Conservation (phyloP, 257 asterid species). For the Nemophila menziesii region DNA sequence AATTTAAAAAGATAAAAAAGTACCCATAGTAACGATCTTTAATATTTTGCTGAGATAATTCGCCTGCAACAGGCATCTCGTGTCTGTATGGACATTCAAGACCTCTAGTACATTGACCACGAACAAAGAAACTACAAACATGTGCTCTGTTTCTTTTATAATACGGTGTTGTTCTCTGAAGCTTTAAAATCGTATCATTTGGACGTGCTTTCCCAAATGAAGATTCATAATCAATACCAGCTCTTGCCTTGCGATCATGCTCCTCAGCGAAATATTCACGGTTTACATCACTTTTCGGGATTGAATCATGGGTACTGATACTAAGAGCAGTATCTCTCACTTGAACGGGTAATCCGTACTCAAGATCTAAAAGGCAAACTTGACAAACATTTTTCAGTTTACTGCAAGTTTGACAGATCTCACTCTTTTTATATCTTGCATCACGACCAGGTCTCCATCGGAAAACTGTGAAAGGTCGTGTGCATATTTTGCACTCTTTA, state of each 20-base stretch:
- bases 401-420: slow-evolving; percentile 97
- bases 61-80: slow-evolving; percentile 99
- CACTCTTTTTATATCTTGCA: slow-evolving; percentile 87
- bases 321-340: slow-evolving; percentile 90
- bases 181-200: slow-evolving; percentile 83
- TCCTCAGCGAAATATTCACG: slow-evolving; percentile 96
- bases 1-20: slow-evolving; percentile 7
- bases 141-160: slow-evolving; percentile 94
- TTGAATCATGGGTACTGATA: slow-evolving; percentile 79
- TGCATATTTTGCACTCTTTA: slow-evolving; percentile 96
- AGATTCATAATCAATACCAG: slow-evolving; percentile 95
- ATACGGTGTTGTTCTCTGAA: slow-evolving; percentile 91
- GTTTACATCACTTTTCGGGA: slow-evolving; percentile 96
- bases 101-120: slow-evolving; percentile 98
- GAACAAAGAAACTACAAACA: slow-evolving; percentile 91
- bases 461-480: slow-evolving; percentile 89
- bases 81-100: slow-evolving; percentile 95
- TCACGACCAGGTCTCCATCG: slow-evolving; percentile 99
- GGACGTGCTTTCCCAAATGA: slow-evolving; percentile 87
- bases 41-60: slow-evolving; percentile 87
- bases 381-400: slow-evolving; percentile 97
- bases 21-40: slow-evolving; percentile 99
- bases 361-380: slow-evolving; percentile 96
- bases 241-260: slow-evolving; percentile 97
- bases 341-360: slow-evolving; percentile 95